Percentiles rank a stretch among this genome's conserved stretches.
phyloP scores from a whole-genome alignment of 129 eudicot genomes.

The sunflower (Helianthus annuus) region HanXRQr2.0-SUNRISE NC_035433.2:46723329-46723828 shows the following conservation, averaged over 20 bases:
- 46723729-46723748: slow-evolving; percentile 39
- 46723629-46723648: slow-evolving; percentile 94
- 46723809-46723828: no score
- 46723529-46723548: slow-evolving; percentile 1
- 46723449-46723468: no score
- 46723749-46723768: slow-evolving; percentile 1
- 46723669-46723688: slow-evolving; percentile 95
- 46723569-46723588: slow-evolving; percentile 58
- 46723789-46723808: no score
- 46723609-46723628: slow-evolving; percentile 88
- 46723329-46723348: no score
- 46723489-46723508: no score
- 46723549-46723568: slow-evolving; percentile 12
- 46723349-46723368: no score
- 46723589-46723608: slow-evolving; percentile 96
- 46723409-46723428: no score
- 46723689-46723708: slow-evolving; percentile 88
- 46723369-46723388: no score
- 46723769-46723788: no score
- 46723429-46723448: no score
- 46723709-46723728: slow-evolving; percentile 95
- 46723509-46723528: slow-evolving; percentile 11
- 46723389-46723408: no score
- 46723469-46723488: no score
- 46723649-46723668: slow-evolving; percentile 89